Conservation (phyloP, 2,329 filamentous ascomycete genomes). For the Ophiostoma triangulosporum region DNA sequence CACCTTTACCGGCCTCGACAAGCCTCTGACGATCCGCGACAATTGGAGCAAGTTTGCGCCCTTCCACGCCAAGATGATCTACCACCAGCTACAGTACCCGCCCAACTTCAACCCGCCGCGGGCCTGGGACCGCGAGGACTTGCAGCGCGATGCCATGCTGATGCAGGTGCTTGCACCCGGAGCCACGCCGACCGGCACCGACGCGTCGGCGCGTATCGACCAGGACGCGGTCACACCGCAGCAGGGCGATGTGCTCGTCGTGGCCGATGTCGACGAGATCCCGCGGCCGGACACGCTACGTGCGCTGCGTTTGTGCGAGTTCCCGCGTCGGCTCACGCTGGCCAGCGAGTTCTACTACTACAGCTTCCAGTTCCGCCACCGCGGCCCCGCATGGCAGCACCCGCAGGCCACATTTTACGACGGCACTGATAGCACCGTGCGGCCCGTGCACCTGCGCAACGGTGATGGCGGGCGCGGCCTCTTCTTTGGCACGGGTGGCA, state of each 20-base stretch:
- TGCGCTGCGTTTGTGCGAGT: conserved; percentile 35
- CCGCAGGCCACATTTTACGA: conserved; percentile 46
- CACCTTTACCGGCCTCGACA: conserved; percentile 44
- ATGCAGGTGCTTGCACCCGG: conserved; percentile 33
- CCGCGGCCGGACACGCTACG: conserved; percentile 35
- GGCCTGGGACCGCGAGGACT: conserved; percentile 35
- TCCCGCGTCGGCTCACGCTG: conserved; percentile 39
- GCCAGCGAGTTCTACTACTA: conserved; percentile 43
- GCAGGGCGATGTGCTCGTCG: conserved; percentile 40
- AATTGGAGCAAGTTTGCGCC: conserved; percentile 37
- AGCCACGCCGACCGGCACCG: neutral
- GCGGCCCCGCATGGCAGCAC: conserved; percentile 36
- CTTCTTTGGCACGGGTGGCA: neutral
- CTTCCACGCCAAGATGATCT: conserved; percentile 48
- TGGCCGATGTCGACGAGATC: conserved; percentile 49
- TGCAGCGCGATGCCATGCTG: conserved; percentile 41
- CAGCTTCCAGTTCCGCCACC: conserved; percentile 39
- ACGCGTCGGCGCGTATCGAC: neutral
- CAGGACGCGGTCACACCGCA: conserved; percentile 21
- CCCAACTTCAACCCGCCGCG: conserved; percentile 26
- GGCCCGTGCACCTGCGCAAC: conserved; percentile 39
- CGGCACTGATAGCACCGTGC: conserved; percentile 32
- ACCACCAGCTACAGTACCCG: conserved; percentile 37
- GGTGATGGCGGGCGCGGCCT: conserved; percentile 25
- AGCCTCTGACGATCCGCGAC: conserved; percentile 38